These are phyloP conservation scores for Cryphonectria naterciae DNA, from an alignment of 2,329 filamentous ascomycete species.

Conservation along the genomic window DNA sequence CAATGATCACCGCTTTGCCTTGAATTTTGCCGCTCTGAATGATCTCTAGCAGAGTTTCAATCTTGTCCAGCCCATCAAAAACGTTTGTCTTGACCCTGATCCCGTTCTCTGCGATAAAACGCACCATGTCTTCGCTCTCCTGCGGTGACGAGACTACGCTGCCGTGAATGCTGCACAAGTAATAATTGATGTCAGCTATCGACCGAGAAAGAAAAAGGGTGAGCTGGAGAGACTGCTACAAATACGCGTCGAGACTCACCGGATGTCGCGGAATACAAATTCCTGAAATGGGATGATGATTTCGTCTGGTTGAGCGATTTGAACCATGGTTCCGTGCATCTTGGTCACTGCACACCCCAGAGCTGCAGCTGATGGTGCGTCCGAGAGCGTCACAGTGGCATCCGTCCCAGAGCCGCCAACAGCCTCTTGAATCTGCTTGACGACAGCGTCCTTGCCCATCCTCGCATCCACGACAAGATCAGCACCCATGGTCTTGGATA, in stretches of 20 bases:
- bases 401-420: conserved; percentile 56
- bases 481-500: conserved; percentile 44
- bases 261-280: conserved; percentile 14
- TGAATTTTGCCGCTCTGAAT: conserved; percentile 57
- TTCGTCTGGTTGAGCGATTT: conserved; percentile 57
- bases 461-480: conserved; percentile 49
- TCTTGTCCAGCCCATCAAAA: conserved; percentile 56
- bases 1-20: conserved; percentile 58
- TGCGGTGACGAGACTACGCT: conserved; percentile 41
- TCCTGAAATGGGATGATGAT: conserved; percentile 13
- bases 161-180: not conserved
- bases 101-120: conserved; percentile 48
- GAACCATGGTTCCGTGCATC: conserved; percentile 62
- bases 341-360: conserved; percentile 53
- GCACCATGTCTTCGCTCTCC: conserved; percentile 52
- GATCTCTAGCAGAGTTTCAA: conserved; percentile 53
- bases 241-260: not conserved
- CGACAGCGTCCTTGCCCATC: conserved; percentile 49
- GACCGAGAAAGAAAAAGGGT: not conserved
- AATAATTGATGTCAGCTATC: not conserved
- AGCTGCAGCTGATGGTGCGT: conserved; percentile 53
- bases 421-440: conserved; percentile 49
- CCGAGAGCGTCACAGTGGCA: conserved; percentile 57
- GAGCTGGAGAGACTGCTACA: not conserved
- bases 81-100: conserved; percentile 54